Evolutionary conservation across 1,284 basidiomycete genomes (phyloP).

Genomic region (Stereum hirsutum): DNA sequence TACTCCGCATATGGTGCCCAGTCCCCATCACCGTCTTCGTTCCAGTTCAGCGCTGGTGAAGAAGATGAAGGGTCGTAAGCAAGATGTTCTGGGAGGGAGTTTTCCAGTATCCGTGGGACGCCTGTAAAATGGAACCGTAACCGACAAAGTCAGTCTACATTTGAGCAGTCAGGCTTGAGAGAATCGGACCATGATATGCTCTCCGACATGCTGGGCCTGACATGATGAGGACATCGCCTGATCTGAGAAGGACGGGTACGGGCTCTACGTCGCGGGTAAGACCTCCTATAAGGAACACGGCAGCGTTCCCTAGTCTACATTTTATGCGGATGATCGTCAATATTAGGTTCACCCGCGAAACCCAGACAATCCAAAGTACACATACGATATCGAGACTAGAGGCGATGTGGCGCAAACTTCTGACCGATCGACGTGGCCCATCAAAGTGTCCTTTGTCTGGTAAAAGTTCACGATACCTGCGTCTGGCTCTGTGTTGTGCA

Average conservation of each 20-base stretch:
- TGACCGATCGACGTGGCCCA: constrained; percentile 90
- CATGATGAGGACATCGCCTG: constrained; percentile 90
- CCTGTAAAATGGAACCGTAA: constrained; percentile 49
- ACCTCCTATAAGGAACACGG: constrained; percentile 85
- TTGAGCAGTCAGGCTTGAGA: background rate
- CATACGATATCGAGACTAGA: constrained; percentile 84
- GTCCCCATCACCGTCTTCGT: constrained; percentile 22
- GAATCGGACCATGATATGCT: constrained; percentile 69
- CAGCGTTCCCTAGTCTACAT: constrained; percentile 80
- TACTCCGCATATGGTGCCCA: constrained; percentile 60
- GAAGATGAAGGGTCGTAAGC: too few relatives aligned
- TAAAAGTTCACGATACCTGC: constrained; percentile 94
- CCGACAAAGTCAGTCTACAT: background rate
- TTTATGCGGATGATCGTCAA: too few relatives aligned
- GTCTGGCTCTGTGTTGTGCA: constrained; percentile 57
- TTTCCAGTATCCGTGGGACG: constrained; percentile 80
- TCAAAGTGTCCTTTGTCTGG: constrained; percentile 79
- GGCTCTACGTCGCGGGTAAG: constrained; percentile 69
- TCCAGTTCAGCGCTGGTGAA: too few relatives aligned
- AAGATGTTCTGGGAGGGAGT: constrained; percentile 64
- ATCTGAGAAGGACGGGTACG: constrained; percentile 71
- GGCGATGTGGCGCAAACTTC: constrained; percentile 83
- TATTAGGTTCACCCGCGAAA: background rate
- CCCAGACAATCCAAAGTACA: constrained; percentile 5
- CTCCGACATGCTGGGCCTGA: constrained; percentile 75